Evolutionary conservation across 768 basidiomycete species (phyloP), one percentile per base, ranked within the genome.

Genomic region (Leucogyrophana mollusca): DNA sequence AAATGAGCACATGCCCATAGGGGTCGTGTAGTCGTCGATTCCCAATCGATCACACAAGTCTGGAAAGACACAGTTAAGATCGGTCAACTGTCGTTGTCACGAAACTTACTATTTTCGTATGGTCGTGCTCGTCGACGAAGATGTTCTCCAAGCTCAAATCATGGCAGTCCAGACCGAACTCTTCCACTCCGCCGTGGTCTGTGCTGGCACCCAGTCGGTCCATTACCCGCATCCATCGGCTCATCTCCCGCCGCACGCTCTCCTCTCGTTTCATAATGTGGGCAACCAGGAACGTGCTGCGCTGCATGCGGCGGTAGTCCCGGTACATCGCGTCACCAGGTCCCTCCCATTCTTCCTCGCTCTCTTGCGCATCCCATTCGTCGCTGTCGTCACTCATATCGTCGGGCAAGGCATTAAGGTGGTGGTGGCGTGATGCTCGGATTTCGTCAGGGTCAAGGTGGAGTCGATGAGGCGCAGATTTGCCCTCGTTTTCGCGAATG

Each of bases 11-110:
- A 84, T 16, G 86, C 84, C 89, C 89, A 92, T 16, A 93, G 74
- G 4, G 90, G 90, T 11, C 90, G 77, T 8, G 83, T 89, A 9
- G 87, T 89, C n/a, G 90, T 91, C 13, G 90, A 88, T 61, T 93
- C 90, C 90, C 88, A 91, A 56, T 93, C 90, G 34, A 93, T 92
- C 47, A 93, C 79, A 56, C 87, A 88, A 1, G 88, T 87, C 90
- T 93, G 57, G 5, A 17, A 5, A 40, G 22, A 11, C 11, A 52
- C 34, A 40, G 39, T 49, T 46, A n/a, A 45, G 50, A 48, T 54
- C 13, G 27, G 36, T 38, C 30, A 44, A 50, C n/a, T n/a, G n/a
- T n/a, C n/a, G n/a, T n/a, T n/a, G n/a, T n/a, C n/a, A n/a, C n/a
- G n/a, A n/a, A n/a, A n/a, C 90, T 56, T 55, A 92, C 90, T 36